phyloP scores from a whole-genome alignment of 106 monocot genomes.

The Narthecium ossifragum region DNA sequence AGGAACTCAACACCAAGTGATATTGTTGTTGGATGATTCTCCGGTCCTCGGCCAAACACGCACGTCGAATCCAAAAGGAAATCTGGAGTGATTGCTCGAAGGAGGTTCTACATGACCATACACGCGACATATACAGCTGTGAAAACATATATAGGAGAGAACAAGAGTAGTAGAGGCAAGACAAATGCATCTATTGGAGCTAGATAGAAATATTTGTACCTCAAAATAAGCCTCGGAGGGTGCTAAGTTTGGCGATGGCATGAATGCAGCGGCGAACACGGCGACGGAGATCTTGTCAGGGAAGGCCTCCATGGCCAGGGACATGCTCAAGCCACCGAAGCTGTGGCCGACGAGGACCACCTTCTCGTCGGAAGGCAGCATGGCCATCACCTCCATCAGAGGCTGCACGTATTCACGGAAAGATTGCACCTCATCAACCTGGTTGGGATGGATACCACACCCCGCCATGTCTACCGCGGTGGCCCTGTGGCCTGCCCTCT shows the following conservation, averaged over 20 bases:
- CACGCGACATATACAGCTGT: no score
- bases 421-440: slow-evolving; percentile 18
- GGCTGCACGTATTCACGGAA: slow-evolving; percentile 25
- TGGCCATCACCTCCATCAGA: slow-evolving; percentile 16
- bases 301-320: slow-evolving; percentile 37
- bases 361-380: slow-evolving; percentile 17
- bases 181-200: no score
- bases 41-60: background rate
- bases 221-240: no score
- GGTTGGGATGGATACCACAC: slow-evolving; percentile 15
- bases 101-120: no score
- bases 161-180: no score
- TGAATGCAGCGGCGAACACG: slow-evolving; percentile 29
- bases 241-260: no score
- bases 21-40: background rate
- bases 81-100: no score
- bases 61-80: no score
- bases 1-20: background rate
- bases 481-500: slow-evolving; percentile 19
- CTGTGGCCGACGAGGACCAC: slow-evolving; percentile 49
- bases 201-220: no score
- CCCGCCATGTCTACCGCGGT: slow-evolving; percentile 26
- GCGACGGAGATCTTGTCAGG: slow-evolving; percentile 35
- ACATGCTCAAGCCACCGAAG: slow-evolving; percentile 32
- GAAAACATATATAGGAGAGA: no score